A percentile compares a stretch with the other conserved stretches of the same genome.
Conservation (phyloP, 1,139 yeast species). For the Yamadazyma oceani region DNA sequence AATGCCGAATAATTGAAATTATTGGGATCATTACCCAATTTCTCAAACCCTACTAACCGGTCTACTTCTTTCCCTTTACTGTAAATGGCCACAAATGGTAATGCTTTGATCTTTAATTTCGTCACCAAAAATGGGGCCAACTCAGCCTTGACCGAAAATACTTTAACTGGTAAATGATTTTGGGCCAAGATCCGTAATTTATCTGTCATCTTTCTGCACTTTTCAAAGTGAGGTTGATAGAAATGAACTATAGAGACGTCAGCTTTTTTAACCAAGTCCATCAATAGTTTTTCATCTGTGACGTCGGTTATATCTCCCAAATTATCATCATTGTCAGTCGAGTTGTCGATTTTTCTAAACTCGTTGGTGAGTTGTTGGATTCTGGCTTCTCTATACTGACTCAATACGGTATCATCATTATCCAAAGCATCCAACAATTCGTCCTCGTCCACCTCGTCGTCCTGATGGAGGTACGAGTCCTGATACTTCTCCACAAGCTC, state of each 20-base stretch:
- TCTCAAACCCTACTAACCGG: conserved; percentile 67
- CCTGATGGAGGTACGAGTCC: conserved; percentile 28
- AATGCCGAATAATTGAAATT: conserved; percentile 38
- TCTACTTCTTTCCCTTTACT: conserved; percentile 56
- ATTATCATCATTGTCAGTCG: conserved; percentile 30
- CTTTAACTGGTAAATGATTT: conserved; percentile 56
- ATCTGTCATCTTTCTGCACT: conserved; percentile 60
- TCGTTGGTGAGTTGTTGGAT: conserved; percentile 49
- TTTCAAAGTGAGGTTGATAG: conserved; percentile 57
- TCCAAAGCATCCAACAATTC: conserved; percentile 38
- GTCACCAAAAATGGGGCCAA: conserved; percentile 71
- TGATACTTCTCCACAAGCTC: conserved; percentile 42
- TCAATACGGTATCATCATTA: conserved; percentile 30
- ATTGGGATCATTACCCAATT: conserved; percentile 42
- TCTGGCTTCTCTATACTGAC: conserved; percentile 48
- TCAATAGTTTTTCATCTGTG: conserved; percentile 53
- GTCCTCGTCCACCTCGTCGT: conserved; percentile 30
- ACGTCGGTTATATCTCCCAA: conserved; percentile 43
- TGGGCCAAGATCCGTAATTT: conserved; percentile 44
- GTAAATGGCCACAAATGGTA: conserved; percentile 73
- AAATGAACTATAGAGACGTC: conserved; percentile 61
- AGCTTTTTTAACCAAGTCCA: conserved; percentile 47
- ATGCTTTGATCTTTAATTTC: conserved; percentile 58
- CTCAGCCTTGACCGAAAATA: conserved; percentile 59
- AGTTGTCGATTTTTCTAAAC: conserved; percentile 38